These are phyloP conservation scores for Aciculosporium take DNA, from an alignment of 2,329 filamentous ascomycete species.

Conservation along the genomic window DNA sequence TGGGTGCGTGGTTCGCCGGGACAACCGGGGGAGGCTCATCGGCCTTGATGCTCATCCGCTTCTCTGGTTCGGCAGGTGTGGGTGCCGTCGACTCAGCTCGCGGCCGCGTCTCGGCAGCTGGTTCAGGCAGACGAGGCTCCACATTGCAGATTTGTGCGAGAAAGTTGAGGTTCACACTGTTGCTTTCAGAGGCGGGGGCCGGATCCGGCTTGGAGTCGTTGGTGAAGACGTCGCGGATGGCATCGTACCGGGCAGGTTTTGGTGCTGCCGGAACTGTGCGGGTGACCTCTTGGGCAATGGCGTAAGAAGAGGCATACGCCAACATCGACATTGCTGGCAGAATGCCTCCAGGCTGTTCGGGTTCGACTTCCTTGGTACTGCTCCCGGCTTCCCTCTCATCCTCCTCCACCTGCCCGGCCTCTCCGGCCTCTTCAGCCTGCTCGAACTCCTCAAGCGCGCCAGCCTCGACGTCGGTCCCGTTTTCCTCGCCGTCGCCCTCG, in stretches of 20 bases:
- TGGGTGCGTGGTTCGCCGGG: conserved; percentile 10
- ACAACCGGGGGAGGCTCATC: conserved; percentile 12
- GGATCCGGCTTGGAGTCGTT: conserved; percentile 20
- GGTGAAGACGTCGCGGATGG: conserved; percentile 28
- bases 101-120: conserved; percentile 7
- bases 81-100: background rate
- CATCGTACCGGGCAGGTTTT: conserved; percentile 21
- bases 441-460: background rate
- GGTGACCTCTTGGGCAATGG: conserved; percentile 15
- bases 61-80: background rate
- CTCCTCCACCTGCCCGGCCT: background rate
- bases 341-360: conserved; percentile 12
- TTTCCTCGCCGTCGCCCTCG: background rate
- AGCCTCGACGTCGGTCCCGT: background rate
- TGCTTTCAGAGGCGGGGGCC: conserved; percentile 12
- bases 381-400: conserved; percentile 9
- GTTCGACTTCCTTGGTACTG: conserved; percentile 4
- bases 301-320: conserved; percentile 18
- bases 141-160: conserved; percentile 22
- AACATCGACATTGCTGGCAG: conserved; percentile 18
- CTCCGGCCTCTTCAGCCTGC: background rate
- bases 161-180: conserved; percentile 17
- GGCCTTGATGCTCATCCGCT: conserved; percentile 11
- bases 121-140: conserved; percentile 14
- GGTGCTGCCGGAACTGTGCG: conserved; percentile 14